phyloP scores from a whole-genome alignment of 352 stramenopile species.

The Phytopythium ostracodes region DNA sequence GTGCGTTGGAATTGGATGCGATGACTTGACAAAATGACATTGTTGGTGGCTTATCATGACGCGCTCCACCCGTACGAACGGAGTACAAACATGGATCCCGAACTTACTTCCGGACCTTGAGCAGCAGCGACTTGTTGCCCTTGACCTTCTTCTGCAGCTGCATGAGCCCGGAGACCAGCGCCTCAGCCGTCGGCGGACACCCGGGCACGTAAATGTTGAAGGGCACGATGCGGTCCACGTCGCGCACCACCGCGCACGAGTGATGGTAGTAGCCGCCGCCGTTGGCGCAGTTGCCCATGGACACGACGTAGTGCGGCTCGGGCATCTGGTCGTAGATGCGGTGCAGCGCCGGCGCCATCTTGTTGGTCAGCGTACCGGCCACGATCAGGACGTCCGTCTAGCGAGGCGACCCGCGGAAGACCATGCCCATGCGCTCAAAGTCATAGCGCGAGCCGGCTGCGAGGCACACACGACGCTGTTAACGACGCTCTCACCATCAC shows the following conservation, averaged over 20 bases:
- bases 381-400: constrained; percentile 99
- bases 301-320: constrained; percentile 97
- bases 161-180: constrained; percentile 95
- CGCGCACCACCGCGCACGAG: constrained; percentile 96
- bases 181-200: constrained; percentile 96
- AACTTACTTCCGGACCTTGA: constrained; percentile 90
- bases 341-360: constrained; percentile 98
- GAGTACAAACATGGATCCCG: too few relatives aligned
- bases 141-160: constrained; percentile 99
- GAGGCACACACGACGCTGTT: neutral
- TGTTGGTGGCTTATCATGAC: too few relatives aligned
- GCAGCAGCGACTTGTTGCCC: constrained; percentile 90
- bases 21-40: too few relatives aligned
- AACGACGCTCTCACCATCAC: constrained; percentile 19
- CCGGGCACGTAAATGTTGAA: constrained; percentile 99
- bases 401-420: constrained; percentile 92
- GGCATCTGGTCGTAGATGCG: constrained; percentile 98
- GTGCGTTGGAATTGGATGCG: too few relatives aligned
- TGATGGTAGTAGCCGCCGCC: constrained; percentile 90
- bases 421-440: constrained; percentile 97
- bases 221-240: constrained; percentile 95
- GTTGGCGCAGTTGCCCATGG: constrained; percentile 98
- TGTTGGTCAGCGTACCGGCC: constrained; percentile 98
- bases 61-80: too few relatives aligned
- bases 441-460: constrained; percentile 86